phyloP scores from a whole-genome alignment of 2,329 filamentous ascomycete species.

The Aspergillus luchuensis region DNA sequence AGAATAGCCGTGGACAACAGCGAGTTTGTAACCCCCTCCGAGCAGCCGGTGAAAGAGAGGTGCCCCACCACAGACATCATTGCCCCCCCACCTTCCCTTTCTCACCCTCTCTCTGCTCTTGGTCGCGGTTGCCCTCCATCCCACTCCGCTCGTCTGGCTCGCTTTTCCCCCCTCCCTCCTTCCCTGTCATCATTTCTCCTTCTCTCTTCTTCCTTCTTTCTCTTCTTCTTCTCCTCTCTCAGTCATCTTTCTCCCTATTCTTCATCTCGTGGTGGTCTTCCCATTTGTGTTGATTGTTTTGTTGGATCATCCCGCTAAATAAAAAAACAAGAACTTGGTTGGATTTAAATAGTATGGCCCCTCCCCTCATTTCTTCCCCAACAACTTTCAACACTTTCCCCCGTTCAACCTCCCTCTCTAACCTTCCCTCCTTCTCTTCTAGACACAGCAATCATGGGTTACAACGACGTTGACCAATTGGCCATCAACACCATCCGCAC shows the following conservation, averaged over 20 bases:
- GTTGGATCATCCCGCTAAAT: background rate
- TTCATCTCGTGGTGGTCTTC: constrained; percentile 24
- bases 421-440: constrained; percentile 3
- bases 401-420: constrained; percentile 18
- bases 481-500: constrained; percentile 98
- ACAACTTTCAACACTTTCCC: constrained; percentile 4
- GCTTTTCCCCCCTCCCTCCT: constrained; percentile 15
- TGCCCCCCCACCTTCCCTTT: constrained; percentile 34
- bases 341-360: constrained; percentile 22
- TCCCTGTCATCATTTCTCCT: constrained; percentile 14
- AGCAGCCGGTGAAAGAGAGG: constrained; percentile 20
- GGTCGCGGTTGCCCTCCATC: background rate
- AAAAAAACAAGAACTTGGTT: background rate
- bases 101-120: constrained; percentile 8
- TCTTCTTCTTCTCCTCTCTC: constrained; percentile 11
- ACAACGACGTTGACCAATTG: constrained; percentile 81
- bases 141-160: constrained; percentile 15
- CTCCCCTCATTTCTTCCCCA: constrained; percentile 8
- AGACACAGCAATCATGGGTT: constrained; percentile 70
- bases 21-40: background rate
- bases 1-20: background rate
- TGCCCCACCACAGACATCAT: constrained; percentile 37
- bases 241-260: constrained; percentile 19
- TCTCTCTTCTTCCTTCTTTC: constrained; percentile 15
- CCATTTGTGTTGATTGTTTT: constrained; percentile 12